Evolutionary conservation across 148 eudicot genomes (phyloP).

Genomic region (Fallopia convolvulus): DNA sequence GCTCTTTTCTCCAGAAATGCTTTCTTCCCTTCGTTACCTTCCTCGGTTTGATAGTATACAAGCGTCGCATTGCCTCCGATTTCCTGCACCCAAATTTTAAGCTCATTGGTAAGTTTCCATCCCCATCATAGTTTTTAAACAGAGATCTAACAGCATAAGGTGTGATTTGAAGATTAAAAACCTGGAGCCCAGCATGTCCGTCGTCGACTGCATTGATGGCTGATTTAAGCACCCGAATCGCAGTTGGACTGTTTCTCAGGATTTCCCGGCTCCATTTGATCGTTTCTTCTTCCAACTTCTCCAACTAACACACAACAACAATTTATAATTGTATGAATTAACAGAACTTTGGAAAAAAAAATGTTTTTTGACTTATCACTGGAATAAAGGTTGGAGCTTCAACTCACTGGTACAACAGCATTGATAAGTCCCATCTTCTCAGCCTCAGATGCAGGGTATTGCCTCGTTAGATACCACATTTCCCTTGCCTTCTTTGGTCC

Average conservation of each 20-base stretch:
- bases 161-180: slow-evolving; percentile 9
- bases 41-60: slow-evolving; percentile 82
- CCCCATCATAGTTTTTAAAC: too few species aligned
- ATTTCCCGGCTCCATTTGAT: slow-evolving; percentile 93
- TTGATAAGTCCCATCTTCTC: slow-evolving; percentile 92
- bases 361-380: neutral
- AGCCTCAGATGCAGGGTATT: slow-evolving; percentile 82
- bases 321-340: neutral
- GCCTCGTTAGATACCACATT: slow-evolving; percentile 89
- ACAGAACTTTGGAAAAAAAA: neutral
- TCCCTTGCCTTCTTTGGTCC: slow-evolving; percentile 96
- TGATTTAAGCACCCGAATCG: slow-evolving; percentile 82
- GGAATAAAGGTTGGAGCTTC: neutral
- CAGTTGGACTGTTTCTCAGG: slow-evolving; percentile 84
- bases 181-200: slow-evolving; percentile 98
- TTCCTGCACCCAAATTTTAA: slow-evolving; percentile 31
- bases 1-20: slow-evolving; percentile 62
- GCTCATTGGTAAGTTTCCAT: neutral
- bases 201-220: slow-evolving; percentile 91
- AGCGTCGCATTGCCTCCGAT: slow-evolving; percentile 85
- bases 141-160: neutral
- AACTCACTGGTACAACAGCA: slow-evolving; percentile 89
- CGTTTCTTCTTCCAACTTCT: slow-evolving; percentile 81
- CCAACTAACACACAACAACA: slow-evolving; percentile 35
- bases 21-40: slow-evolving; percentile 78